phyloP scores from a whole-genome alignment of 306 rosid genomes.

The Quercus ilex region DNA sequence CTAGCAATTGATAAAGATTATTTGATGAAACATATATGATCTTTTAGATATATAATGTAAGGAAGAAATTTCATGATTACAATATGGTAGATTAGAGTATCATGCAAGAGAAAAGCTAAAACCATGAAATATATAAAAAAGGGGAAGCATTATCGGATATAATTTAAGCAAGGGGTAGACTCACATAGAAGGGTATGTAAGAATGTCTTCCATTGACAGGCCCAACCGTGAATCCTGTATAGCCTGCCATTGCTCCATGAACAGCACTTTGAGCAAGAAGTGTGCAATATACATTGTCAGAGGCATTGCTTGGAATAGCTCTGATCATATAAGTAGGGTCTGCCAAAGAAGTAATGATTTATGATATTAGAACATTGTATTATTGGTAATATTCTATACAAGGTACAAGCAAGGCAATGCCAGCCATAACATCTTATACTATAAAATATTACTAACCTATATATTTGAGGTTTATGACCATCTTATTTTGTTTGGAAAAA shows the following conservation, averaged over 20 bases:
- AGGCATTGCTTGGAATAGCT: slow-evolving; percentile 88
- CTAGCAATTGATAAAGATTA: no score
- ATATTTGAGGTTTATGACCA: slow-evolving; percentile 76
- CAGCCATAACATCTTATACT: neutral
- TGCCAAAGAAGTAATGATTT: slow-evolving; percentile 25
- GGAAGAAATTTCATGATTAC: neutral
- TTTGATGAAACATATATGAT: no score
- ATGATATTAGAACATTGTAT: neutral
- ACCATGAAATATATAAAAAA: neutral
- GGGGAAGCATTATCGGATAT: neutral
- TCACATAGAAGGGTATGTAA: slow-evolving; percentile 79
- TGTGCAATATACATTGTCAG: slow-evolving; percentile 89
- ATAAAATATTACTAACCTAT: slow-evolving; percentile 51
- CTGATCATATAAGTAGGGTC: slow-evolving; percentile 97
- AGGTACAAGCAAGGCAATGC: neutral
- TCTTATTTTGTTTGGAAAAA: slow-evolving; percentile 45
- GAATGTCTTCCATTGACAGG: slow-evolving; percentile 91
- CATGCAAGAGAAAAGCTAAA: neutral
- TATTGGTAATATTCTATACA: neutral
- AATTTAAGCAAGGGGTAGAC: slow-evolving; percentile 26
- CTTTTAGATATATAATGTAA: neutral
- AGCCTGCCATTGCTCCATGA: slow-evolving; percentile 99
- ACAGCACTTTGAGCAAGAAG: slow-evolving; percentile 93
- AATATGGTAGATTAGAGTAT: neutral
- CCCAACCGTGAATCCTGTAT: slow-evolving; percentile 76